Evolutionary conservation across 768 basidiomycete genomes (phyloP).

Genomic region (Clitopilus hobsonii): DNA sequence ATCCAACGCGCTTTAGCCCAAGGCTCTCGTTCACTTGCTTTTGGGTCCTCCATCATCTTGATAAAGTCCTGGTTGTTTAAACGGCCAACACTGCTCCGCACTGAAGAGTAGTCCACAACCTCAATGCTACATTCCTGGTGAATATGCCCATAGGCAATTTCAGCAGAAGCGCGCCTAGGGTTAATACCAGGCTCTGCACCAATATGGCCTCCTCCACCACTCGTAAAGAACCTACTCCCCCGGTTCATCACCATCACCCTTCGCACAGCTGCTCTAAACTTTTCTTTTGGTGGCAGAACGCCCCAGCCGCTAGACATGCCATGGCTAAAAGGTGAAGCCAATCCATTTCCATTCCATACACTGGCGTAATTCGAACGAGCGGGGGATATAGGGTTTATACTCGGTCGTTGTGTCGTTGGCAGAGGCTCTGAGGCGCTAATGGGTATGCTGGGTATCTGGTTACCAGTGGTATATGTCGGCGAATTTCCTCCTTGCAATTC

Average conservation of each 20-base stretch:
- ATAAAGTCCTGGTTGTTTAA: conserved; percentile 63
- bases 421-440: not conserved
- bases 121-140: conserved; percentile 61
- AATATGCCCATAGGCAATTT: conserved; percentile 52
- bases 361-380: not conserved
- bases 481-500: conserved; percentile 10
- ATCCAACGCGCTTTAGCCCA: conserved; percentile 77
- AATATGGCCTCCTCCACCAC: conserved; percentile 27
- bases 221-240: conserved; percentile 35
- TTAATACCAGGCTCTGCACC: conserved; percentile 74
- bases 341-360: not conserved
- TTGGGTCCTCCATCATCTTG: conserved; percentile 41
- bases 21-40: conserved; percentile 41
- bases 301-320: conserved; percentile 10
- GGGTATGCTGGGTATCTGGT: not conserved
- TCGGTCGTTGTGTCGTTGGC: not conserved
- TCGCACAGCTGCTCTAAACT: conserved; percentile 50
- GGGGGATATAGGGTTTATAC: not conserved
- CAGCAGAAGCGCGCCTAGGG: conserved; percentile 55
- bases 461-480: conserved; percentile 8
- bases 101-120: conserved; percentile 58
- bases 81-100: conserved; percentile 45
- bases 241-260: conserved; percentile 63
- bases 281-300: conserved; percentile 35
- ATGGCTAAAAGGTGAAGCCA: not conserved